phyloP scores from a whole-genome alignment of 208 protist genomes.

The Crithidia bombi region DNA sequence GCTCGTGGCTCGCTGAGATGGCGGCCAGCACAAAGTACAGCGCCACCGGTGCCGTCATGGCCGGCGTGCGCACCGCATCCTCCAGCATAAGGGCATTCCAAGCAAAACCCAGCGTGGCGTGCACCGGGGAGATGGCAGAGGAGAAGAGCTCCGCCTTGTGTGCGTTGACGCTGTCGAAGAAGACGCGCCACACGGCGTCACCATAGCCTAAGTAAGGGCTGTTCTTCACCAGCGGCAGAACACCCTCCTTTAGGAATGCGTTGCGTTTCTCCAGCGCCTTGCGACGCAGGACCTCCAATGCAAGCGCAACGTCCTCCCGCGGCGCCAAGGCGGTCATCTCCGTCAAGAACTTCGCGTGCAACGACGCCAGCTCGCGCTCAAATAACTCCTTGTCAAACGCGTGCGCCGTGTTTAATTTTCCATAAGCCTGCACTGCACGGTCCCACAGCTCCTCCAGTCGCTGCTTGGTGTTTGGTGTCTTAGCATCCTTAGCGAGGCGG shows the following conservation, averaged over 20 bases:
- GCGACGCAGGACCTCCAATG: conserved; percentile 80
- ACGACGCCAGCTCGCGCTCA: conserved; percentile 39
- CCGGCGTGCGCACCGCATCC: conserved; percentile 60
- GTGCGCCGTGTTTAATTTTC: conserved; percentile 33
- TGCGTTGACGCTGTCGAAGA: conserved; percentile 58
- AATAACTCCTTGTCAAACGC: conserved; percentile 66
- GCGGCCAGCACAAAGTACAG: conserved; percentile 70
- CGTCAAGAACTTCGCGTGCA: conserved; percentile 33
- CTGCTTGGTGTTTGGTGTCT: conserved; percentile 11
- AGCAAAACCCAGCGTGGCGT: conserved; percentile 46
- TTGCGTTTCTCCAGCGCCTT: conserved; percentile 70
- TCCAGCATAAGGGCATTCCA: conserved; percentile 78
- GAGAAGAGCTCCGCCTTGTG: conserved; percentile 52
- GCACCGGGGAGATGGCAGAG: conserved; percentile 10
- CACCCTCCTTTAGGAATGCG: conserved; percentile 45
- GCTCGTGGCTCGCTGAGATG: conserved; percentile 36
- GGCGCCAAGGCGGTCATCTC: conserved; percentile 29
- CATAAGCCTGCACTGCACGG: conserved; percentile 39
- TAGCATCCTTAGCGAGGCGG: conserved; percentile 21
- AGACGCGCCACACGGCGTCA: conserved; percentile 72
- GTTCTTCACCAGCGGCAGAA: conserved; percentile 55
- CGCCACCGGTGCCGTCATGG: conserved; percentile 71
- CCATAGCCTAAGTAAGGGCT: conserved; percentile 63
- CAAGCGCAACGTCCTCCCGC: conserved; percentile 49
- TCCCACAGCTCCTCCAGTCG: conserved; percentile 49